These are phyloP conservation scores for Skeletonema marinoi DNA, from an alignment of 108 stramenopile species.

Conservation along the genomic window DNA sequence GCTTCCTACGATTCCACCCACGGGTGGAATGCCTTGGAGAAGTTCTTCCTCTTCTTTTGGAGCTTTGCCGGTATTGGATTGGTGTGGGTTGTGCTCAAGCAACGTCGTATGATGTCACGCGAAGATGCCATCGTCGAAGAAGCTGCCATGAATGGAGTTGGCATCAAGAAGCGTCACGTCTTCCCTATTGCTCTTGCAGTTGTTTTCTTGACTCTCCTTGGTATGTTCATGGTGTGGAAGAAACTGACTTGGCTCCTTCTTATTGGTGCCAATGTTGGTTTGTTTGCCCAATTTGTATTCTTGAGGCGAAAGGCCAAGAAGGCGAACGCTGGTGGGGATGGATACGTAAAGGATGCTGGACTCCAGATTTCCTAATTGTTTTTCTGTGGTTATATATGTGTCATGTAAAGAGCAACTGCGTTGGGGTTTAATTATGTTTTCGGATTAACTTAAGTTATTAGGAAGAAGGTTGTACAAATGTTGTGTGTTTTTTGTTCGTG, in stretches of 20 bases:
- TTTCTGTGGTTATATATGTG: not conserved
- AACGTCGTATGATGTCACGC: conserved; percentile 47
- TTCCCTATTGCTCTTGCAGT: conserved; percentile 45
- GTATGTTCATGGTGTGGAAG: conserved; percentile 52
- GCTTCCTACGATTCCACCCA: too few species aligned
- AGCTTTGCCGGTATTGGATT: conserved; percentile 24
- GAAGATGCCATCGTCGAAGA: conserved; percentile 55
- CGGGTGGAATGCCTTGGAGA: conserved; percentile 48
- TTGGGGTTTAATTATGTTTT: not conserved
- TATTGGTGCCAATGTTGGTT: conserved; percentile 38
- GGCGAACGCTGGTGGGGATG: conserved; percentile 16
- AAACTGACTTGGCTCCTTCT: conserved; percentile 42
- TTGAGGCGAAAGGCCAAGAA: conserved; percentile 50
- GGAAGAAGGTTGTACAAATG: not conserved
- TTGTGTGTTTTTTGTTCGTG: not conserved
- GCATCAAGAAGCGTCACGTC: conserved; percentile 48
- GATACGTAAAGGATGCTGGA: conserved; percentile 45
- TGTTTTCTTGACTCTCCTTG: conserved; percentile 35
- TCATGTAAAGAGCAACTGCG: not conserved
- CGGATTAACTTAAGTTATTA: not conserved
- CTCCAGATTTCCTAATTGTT: conserved; percentile 30
- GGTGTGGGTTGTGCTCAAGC: conserved; percentile 47
- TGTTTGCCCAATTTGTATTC: conserved; percentile 45
- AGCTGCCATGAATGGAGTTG: conserved; percentile 47
- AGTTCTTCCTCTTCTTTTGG: conserved; percentile 50